These are phyloP conservation scores for Daucus carota DNA, from an alignment of 129 eudicot genomes.

Conservation along the genomic window DNA sequence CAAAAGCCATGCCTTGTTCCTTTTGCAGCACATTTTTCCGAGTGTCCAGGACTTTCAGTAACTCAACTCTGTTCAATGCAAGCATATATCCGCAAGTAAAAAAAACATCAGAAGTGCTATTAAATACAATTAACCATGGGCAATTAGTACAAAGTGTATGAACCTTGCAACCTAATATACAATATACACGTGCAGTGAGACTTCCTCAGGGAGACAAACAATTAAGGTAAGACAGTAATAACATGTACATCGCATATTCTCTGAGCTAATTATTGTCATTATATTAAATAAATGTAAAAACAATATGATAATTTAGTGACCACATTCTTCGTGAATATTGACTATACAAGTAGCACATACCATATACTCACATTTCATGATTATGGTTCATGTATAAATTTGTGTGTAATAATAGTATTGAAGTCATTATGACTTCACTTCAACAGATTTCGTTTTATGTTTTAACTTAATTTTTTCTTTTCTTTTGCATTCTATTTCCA, in stretches of 20 bases:
- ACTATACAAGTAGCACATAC: not conserved
- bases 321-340: not conserved
- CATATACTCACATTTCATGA: not conserved
- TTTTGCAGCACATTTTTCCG: slow-evolving; percentile 72
- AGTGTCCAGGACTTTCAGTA: slow-evolving; percentile 76
- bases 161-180: not conserved
- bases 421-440: not conserved
- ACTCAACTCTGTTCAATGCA: slow-evolving; percentile 56
- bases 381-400: not conserved
- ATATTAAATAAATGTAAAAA: not conserved
- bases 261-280: not conserved
- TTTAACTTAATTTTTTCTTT: too few relatives aligned
- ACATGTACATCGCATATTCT: not conserved
- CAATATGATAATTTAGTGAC: not conserved
- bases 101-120: not conserved
- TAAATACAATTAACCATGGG: not conserved
- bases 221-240: not conserved
- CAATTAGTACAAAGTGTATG: not conserved
- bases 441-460: too few relatives aligned
- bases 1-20: slow-evolving; percentile 99
- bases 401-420: not conserved
- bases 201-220: not conserved
- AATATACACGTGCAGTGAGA: not conserved
- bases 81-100: not conserved
- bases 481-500: too few relatives aligned